A percentile compares a stretch with the other conserved stretches of the same genome.
Conservation (phyloP, 257 asterid genomes). For the Scutellaria barbata region DNA sequence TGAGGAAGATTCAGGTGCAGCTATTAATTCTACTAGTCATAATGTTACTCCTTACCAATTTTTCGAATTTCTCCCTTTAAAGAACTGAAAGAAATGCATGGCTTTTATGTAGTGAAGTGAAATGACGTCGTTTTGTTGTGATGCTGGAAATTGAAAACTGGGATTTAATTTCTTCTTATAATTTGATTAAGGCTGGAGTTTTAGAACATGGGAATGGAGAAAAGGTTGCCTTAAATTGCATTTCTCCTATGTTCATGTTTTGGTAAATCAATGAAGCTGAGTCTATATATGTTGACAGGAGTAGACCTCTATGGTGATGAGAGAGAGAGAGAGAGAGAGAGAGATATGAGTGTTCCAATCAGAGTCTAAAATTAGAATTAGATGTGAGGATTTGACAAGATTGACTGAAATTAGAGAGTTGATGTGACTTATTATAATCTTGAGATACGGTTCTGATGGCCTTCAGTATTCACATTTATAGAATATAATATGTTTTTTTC, state of each 20-base stretch:
- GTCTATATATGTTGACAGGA: slow-evolving; percentile 28
- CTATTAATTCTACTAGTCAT: slow-evolving; percentile 8
- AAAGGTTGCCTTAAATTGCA: slow-evolving; percentile 36
- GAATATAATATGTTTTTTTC: slow-evolving; percentile 16
- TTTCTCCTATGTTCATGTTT: slow-evolving; percentile 35
- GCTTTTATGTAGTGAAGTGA: not conserved
- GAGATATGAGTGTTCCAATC: slow-evolving; percentile 11
- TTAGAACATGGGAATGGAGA: slow-evolving; percentile 25
- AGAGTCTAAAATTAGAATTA: slow-evolving; percentile 16
- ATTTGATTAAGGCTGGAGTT: slow-evolving; percentile 30
- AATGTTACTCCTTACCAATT: slow-evolving; percentile 54
- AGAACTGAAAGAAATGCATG: slow-evolving; percentile 47
- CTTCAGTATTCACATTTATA: slow-evolving; percentile 15
- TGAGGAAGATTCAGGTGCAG: slow-evolving; percentile 29
- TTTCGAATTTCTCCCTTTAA: slow-evolving; percentile 85
- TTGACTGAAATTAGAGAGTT: slow-evolving; percentile 24
- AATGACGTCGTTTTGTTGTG: not conserved
- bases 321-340: slow-evolving; percentile 23
- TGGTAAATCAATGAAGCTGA: slow-evolving; percentile 17
- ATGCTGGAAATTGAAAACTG: not conserved
- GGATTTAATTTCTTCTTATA: slow-evolving; percentile 14
- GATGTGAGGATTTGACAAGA: slow-evolving; percentile 10
- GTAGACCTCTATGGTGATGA: not conserved
- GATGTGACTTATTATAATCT: slow-evolving; percentile 28
- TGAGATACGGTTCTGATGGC: slow-evolving; percentile 16